These are phyloP conservation scores for Cercospora brassicicola DNA, from an alignment of 2,329 filamentous ascomycete species.

Conservation along the genomic window DNA sequence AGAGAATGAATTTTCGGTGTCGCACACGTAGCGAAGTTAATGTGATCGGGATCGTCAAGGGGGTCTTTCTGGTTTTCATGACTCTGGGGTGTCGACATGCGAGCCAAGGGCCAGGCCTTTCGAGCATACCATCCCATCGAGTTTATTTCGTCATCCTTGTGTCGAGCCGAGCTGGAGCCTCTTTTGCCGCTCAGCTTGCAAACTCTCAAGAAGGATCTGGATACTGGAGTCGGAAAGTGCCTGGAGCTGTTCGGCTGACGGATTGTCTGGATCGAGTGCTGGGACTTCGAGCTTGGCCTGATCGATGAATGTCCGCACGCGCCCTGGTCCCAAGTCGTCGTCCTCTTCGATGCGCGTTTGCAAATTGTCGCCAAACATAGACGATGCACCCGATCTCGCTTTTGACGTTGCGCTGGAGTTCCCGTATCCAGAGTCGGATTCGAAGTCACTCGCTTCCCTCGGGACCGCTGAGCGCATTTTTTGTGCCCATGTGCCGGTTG, in stretches of 20 bases:
- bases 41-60: not conserved
- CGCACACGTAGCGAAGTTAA: not conserved
- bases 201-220: not conserved
- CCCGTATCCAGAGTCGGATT: too few relatives aligned
- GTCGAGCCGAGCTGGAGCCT: not conserved
- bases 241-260: not conserved
- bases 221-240: not conserved
- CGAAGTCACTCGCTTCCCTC: too few relatives aligned
- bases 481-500: too few relatives aligned
- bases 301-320: not conserved
- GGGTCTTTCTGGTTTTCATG: not conserved
- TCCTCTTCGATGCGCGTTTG: not conserved
- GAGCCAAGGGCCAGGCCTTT: too few relatives aligned
- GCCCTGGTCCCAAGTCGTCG: not conserved
- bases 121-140: not conserved
- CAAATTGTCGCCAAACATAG: too few relatives aligned
- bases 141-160: not conserved
- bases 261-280: not conserved
- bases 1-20: not conserved
- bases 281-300: not conserved
- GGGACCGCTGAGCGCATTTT: too few relatives aligned
- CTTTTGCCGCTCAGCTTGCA: not conserved
- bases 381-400: too few relatives aligned
- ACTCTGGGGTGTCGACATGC: not conserved
- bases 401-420: too few relatives aligned